Percentiles rank a stretch among this genome's conserved stretches.
These are phyloP conservation scores for Didymellaceae sp. DNA, from an alignment of 2,329 filamentous ascomycete genomes.

Conservation along the genomic window DNA sequence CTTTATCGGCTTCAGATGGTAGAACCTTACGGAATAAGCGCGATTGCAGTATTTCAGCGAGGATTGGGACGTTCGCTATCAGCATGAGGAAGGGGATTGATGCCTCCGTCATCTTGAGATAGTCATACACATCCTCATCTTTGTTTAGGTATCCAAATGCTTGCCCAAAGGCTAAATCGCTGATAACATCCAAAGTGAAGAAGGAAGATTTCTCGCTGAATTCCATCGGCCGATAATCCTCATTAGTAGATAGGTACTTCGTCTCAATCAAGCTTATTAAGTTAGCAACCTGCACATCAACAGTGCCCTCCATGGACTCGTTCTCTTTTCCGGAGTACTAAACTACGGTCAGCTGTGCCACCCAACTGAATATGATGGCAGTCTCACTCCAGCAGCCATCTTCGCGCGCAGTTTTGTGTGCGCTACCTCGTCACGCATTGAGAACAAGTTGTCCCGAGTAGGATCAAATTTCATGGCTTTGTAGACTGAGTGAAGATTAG, in stretches of 20 bases:
- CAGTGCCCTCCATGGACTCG: neutral
- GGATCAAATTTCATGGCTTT: neutral
- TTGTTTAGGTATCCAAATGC: neutral
- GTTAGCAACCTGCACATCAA: neutral
- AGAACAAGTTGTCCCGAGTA: neutral
- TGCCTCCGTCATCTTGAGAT: neutral
- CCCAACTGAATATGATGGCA: neutral
- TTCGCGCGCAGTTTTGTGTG: neutral
- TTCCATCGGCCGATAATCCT: neutral
- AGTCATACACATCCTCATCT: neutral
- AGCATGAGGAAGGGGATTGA: neutral
- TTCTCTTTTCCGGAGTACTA: neutral
- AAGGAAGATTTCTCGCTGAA: neutral
- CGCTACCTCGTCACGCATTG: neutral
- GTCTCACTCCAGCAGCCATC: neutral
- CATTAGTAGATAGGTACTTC: neutral
- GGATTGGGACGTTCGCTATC: neutral
- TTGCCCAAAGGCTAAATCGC: neutral
- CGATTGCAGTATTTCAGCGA: neutral
- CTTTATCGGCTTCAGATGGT: neutral
- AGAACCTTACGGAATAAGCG: neutral
- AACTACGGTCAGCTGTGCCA: neutral
- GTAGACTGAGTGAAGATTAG: neutral
- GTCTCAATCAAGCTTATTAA: neutral
- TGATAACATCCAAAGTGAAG: neutral